Conservation (phyloP, 2,329 filamentous ascomycete genomes). For the Trichoderma semiorbis region DNA sequence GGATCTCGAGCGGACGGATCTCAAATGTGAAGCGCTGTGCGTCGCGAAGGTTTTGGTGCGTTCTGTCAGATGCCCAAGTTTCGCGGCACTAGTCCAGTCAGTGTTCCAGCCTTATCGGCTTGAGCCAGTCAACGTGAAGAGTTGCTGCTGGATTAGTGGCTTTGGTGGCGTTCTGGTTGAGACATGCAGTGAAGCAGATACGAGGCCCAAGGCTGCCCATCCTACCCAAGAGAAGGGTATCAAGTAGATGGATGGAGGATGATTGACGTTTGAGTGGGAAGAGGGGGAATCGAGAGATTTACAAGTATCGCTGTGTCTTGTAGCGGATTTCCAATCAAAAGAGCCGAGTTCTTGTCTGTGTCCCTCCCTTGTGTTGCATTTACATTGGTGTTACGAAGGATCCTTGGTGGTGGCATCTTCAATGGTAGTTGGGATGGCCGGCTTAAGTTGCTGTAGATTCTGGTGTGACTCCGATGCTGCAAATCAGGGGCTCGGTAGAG, state of each 20-base stretch:
- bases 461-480: not conserved
- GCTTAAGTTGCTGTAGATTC: not conserved
- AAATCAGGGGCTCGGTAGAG: slow-evolving; percentile 9
- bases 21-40: not conserved
- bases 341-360: not conserved
- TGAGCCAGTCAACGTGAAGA: not conserved
- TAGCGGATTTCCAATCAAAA: not conserved
- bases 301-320: not conserved
- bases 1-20: not conserved
- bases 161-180: not conserved
- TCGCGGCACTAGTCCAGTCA: not conserved
- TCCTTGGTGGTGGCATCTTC: not conserved
- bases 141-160: not conserved
- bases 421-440: not conserved
- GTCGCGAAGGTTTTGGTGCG: not conserved
- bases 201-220: not conserved
- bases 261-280: not conserved
- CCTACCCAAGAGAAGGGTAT: not conserved
- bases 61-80: not conserved
- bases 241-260: not conserved
- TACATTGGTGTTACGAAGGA: not conserved
- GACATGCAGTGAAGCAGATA: slow-evolving; percentile 4
- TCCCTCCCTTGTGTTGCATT: not conserved
- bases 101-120: not conserved
- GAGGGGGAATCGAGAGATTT: not conserved